Evolutionary conservation across 345 rosid genomes (phyloP).

Genomic region (Dipteronia dyeriana): DNA sequence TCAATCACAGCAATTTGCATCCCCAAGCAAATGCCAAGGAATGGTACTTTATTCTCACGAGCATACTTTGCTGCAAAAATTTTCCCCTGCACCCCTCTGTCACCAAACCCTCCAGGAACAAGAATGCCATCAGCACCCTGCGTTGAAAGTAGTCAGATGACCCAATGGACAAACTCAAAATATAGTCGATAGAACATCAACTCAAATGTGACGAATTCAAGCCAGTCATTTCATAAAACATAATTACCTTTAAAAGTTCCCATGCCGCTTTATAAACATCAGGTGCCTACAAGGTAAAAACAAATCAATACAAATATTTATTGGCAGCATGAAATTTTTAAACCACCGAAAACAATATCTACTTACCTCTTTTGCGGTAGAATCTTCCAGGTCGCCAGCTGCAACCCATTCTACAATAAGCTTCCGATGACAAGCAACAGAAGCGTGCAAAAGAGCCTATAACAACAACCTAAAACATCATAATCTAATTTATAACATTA

Average conservation of each 20-base stretch:
- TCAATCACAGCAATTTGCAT: conserved; percentile 89
- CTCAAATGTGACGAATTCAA: not conserved
- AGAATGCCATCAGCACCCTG: conserved; percentile 78
- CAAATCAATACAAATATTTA: conserved; percentile 20
- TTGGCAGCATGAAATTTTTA: not conserved
- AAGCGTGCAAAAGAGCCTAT: conserved; percentile 88
- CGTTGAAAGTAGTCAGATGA: conserved; percentile 14
- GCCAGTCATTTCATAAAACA: not conserved
- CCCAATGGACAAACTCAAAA: not conserved
- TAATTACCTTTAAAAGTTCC: conserved; percentile 62
- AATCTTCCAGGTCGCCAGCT: conserved; percentile 80
- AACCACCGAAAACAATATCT: conserved; percentile 7
- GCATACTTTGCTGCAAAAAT: conserved; percentile 81
- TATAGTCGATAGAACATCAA: not conserved
- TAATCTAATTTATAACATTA: not conserved
- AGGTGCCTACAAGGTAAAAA: conserved; percentile 49
- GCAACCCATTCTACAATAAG: conserved; percentile 76
- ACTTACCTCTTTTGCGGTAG: conserved; percentile 51
- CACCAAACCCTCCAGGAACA: conserved; percentile 94
- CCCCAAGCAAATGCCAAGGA: conserved; percentile 80
- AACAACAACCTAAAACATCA: conserved; percentile 22
- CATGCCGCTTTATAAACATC: conserved; percentile 63
- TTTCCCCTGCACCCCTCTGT: conserved; percentile 85
- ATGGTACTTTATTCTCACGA: conserved; percentile 73
- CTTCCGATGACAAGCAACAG: conserved; percentile 71